phyloP scores from a whole-genome alignment of 2,329 filamentous ascomycete genomes.

The Fusarium longipes region DNA sequence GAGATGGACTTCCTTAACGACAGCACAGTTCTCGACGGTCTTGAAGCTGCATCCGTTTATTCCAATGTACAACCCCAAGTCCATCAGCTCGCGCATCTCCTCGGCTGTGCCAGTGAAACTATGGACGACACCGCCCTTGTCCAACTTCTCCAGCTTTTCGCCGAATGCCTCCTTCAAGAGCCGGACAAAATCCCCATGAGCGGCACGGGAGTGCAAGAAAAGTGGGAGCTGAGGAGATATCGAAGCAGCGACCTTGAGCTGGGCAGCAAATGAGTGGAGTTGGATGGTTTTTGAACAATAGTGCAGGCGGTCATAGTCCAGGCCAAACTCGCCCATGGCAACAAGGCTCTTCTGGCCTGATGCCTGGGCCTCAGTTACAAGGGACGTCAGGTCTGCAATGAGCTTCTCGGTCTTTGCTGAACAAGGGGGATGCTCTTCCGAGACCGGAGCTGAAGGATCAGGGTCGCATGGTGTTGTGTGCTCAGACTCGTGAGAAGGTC shows the following conservation, averaged over 20 bases:
- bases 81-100: slow-evolving; percentile 85
- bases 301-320: slow-evolving; percentile 94
- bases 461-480: slow-evolving; percentile 66
- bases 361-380: slow-evolving; percentile 70
- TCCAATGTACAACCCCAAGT: slow-evolving; percentile 88
- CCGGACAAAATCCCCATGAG: slow-evolving; percentile 83
- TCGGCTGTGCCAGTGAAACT: slow-evolving; percentile 90
- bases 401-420: slow-evolving; percentile 58
- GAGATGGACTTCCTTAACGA: slow-evolving; percentile 82
- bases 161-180: slow-evolving; percentile 72
- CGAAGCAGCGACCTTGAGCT: slow-evolving; percentile 80
- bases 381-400: slow-evolving; percentile 69
- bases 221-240: slow-evolving; percentile 81
- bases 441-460: slow-evolving; percentile 59
- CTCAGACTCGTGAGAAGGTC: slow-evolving; percentile 58
- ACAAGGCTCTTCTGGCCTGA: slow-evolving; percentile 63
- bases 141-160: slow-evolving; percentile 70
- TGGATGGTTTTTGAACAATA: slow-evolving; percentile 84
- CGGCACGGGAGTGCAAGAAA: slow-evolving; percentile 92
- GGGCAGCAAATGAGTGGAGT: slow-evolving; percentile 83
- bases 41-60: slow-evolving; percentile 98
- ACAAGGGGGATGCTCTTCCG: slow-evolving; percentile 62
- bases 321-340: slow-evolving; percentile 93
- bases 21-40: slow-evolving; percentile 88
- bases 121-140: slow-evolving; percentile 86